Percentiles rank a stretch among this genome's conserved stretches.
These are phyloP conservation scores for Colletotrichum incanum DNA, from an alignment of 2,329 filamentous ascomycete genomes.

Conservation along the genomic window DNA sequence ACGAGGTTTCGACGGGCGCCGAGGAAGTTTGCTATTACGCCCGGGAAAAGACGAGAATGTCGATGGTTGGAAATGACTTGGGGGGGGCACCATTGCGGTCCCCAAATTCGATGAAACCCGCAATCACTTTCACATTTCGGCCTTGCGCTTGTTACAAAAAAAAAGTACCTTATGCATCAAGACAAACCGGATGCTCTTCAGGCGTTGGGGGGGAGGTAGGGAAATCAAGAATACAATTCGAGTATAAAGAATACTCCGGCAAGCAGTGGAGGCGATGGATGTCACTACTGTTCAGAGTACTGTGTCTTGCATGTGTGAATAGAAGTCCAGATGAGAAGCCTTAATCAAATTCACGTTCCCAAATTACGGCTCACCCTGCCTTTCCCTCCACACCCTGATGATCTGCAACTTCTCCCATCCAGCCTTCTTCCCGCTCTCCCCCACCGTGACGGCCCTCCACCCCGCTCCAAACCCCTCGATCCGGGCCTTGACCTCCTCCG, in stretches of 20 bases:
- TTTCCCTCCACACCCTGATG: constrained; percentile 84
- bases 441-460: constrained; percentile 86
- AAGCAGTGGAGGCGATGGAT: neutral
- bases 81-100: constrained; percentile 6
- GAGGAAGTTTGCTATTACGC: neutral
- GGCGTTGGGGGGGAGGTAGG: constrained; percentile 36
- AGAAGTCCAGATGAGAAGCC: neutral
- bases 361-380: neutral
- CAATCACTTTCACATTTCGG: constrained; percentile 26
- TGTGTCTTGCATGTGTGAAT: neutral
- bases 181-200: constrained; percentile 39
- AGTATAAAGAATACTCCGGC: neutral
- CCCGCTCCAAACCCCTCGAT: constrained; percentile 60
- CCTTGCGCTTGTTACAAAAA: constrained; percentile 17
- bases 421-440: constrained; percentile 86
- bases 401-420: constrained; percentile 97
- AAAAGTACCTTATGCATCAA: constrained; percentile 32
- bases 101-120: constrained; percentile 25
- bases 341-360: neutral
- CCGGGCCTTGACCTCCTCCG: constrained; percentile 77
- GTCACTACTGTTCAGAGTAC: neutral
- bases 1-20: neutral
- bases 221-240: constrained; percentile 39
- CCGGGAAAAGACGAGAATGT: constrained; percentile 2
- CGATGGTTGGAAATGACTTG: constrained; percentile 5